Evolutionary conservation across 441 rosid genomes (phyloP), one percentile per base, ranked within the genome.

Genomic region (Pelargonium fulgidum): DNA sequence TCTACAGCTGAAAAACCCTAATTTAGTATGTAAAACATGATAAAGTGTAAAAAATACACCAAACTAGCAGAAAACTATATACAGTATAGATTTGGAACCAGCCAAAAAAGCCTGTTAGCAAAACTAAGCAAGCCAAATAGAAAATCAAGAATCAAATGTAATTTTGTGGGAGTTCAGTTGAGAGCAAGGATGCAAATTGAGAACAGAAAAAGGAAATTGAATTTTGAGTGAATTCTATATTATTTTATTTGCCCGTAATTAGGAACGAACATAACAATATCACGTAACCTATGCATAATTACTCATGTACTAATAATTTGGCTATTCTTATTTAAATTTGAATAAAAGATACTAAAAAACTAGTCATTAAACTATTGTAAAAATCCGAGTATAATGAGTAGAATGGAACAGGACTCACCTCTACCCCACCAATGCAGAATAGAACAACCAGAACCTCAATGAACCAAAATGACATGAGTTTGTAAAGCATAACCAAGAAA

Each of bases 401-500:
- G 12, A 20, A 65, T 3, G 65, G 67, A 22, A 50, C 9, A 33
- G 16, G 62, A 47, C 74, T 26, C 50, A 86, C 90, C 90, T 86
- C 88, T 45, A 86, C 81, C 45, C 90, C 88, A 62, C 90, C 90
- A 22, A 86, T 86, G 81, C 88, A 84, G 74, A 86, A 86, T 54
- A 86, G 80, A 62, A 84, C 88, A 73, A 84, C 90, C 84, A 86
- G 77, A 58, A 86, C 82, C 78, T 84, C 90, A 42, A 86, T 79
- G 69, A 86, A 86, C 90, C 86, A 84, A 78, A 50, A 82, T 59
- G 90, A 84, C 90, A 86, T 86, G 58, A 82, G 76, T 77, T 84
- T 86, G 83, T 86, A 86, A 64, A 86, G 90, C 88, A 86, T 84
- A 79, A 86, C 72, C 76, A 86, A 76, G 83, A 86, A 86, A 66